Base-by-base conservation (phyloP, 352 stramenopile species). In the Pseudoperonospora humuli region DNA sequence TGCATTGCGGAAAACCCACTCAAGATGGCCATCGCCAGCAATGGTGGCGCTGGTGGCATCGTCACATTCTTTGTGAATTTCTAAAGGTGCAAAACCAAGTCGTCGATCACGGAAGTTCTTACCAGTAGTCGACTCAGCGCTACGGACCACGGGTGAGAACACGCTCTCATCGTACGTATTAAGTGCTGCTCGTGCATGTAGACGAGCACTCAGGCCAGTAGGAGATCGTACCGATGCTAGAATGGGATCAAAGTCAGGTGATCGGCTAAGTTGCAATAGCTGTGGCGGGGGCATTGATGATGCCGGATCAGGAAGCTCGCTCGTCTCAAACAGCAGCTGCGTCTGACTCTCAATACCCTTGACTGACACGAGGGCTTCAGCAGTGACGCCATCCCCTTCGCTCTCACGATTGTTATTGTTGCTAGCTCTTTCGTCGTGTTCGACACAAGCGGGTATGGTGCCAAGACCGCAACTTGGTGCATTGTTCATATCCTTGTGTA, bases 141-240 rank as follows among this genome's bases (percentile, higher is more conserved):
- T 31, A 11, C 39, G 32, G 4, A 40, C n/a, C 8, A 54, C 25
- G 18, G 50, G 55, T 0, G 41, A 43, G 34, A 89, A 89, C 1
- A 89, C 77, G 9, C 62, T 69, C 3, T 66, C 74, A 33, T 89
- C 77, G 33, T 89, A 89, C 31, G 80, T 68, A 26, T 73, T 48
- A 8, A 86, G 45, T 18, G 61, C 62, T 34, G 78, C 69, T 20
- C 62, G 50, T 0, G 54, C 50, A 10, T 79, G 41, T 1, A 80
- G 37, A 38, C 61, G 67, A 5, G 62, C 37, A 34, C 53, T 70
- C 8, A 82, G 33, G 17, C 60, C 58, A 10, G 43, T 61, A 13
- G 57, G 20, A 9, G 44, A 60, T 27, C 45, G 29, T 38, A 50
- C 54, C 7, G 50, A 59, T 7, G 50, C 46, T 13, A 50, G 32